These are phyloP conservation scores for Millerago galiae DNA, from an alignment of 805 yeast genomes.

Conservation along the genomic window DNA sequence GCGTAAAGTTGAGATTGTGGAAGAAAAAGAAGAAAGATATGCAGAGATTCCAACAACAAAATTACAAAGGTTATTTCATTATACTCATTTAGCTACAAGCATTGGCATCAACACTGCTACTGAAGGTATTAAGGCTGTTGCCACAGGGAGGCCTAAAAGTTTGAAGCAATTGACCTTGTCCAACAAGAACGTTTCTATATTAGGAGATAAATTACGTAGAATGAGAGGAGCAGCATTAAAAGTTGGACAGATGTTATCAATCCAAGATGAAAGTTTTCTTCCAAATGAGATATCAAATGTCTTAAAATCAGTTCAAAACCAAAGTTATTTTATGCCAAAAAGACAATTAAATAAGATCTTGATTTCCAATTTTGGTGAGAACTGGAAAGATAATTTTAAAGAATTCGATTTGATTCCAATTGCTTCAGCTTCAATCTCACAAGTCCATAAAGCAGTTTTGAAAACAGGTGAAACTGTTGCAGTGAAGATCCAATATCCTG, in stretches of 20 bases:
- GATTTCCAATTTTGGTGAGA: constrained; percentile 63
- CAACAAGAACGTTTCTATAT: constrained; percentile 77
- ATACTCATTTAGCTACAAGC: constrained; percentile 88
- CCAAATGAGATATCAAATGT: constrained; percentile 83
- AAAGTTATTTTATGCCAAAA: constrained; percentile 96
- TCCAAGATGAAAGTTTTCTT: constrained; percentile 81
- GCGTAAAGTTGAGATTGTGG: constrained; percentile 12
- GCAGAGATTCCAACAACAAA: constrained; percentile 84
- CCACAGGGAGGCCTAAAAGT: constrained; percentile 44
- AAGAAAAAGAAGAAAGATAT: constrained; percentile 35
- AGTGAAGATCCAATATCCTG: constrained; percentile 95
- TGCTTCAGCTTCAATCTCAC: constrained; percentile 97
- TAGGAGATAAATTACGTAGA: constrained; percentile 80
- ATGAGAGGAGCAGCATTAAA: constrained; percentile 99
- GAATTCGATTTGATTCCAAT: constrained; percentile 83
- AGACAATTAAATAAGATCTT: constrained; percentile 77
- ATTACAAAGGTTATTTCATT: constrained; percentile 85
- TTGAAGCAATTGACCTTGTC: constrained; percentile 60
- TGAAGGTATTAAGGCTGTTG: constrained; percentile 67
- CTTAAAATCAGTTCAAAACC: constrained; percentile 79
- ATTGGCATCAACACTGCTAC: constrained; percentile 79
- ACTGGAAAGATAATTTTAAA: constrained; percentile 71
- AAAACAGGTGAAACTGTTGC: constrained; percentile 70
- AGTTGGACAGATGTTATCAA: constrained; percentile 93
- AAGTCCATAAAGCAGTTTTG: constrained; percentile 81